Evolutionary conservation across 2,329 filamentous ascomycete genomes (phyloP).

Genomic region (Alternaria sp.): DNA sequence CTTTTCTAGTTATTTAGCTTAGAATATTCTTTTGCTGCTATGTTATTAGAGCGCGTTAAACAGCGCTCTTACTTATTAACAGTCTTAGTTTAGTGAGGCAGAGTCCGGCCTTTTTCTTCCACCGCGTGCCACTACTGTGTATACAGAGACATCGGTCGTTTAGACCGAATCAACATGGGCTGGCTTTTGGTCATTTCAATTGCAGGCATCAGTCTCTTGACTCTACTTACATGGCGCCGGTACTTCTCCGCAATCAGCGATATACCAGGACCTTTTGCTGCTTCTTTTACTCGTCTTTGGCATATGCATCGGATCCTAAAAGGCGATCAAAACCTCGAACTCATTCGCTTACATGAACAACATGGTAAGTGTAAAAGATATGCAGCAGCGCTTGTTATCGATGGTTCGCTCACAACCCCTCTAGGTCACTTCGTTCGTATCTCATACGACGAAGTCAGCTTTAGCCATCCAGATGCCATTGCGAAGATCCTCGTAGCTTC

Average conservation of each 20-base stretch:
- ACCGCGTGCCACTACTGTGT: no score
- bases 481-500: conserved; percentile 44
- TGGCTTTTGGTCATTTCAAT: not conserved
- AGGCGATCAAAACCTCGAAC: conserved; percentile 47
- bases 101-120: no score
- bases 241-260: conserved; percentile 54
- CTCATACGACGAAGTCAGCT: conserved; percentile 52
- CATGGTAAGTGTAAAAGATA: conserved; percentile 39
- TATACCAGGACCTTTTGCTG: conserved; percentile 52
- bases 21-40: no score
- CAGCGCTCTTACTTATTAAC: no score
- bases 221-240: conserved; percentile 43
- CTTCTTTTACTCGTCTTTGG: conserved; percentile 48
- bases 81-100: no score
- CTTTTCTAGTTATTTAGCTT: no score
- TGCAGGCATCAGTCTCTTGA: not conserved
- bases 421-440: conserved; percentile 51
- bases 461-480: conserved; percentile 52
- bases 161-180: not conserved
- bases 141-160: no score
- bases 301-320: conserved; percentile 47
- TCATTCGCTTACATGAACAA: conserved; percentile 44
- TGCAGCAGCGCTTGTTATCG: not conserved
- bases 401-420: conserved; percentile 22
- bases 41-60: no score